Evolutionary conservation across 1,139 yeast genomes (phyloP), one percentile per base, ranked within the genome.

Genomic region (Kazachstania sp.): DNA sequence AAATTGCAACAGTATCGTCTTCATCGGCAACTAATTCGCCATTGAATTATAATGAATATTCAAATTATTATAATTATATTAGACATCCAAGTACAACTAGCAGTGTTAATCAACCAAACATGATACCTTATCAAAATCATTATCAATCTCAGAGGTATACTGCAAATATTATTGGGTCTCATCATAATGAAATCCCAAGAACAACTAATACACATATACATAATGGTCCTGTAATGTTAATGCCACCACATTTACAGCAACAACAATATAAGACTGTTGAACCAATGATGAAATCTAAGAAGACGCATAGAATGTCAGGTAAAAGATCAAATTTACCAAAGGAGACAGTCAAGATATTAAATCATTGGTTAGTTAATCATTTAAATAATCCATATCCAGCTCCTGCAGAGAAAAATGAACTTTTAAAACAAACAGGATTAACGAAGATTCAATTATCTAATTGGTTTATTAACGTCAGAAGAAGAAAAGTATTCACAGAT

Each of bases 401-500:
- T 52, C 86, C 90, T 44, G 82, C 83, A 53, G 97, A 90, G 60
- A 92, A 92, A 69, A 74, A 78, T 54, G 84, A 83, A 58, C 72
- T 92, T 54, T 81, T 88, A 74, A 71, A 75, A 58, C 76, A 78
- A 61, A 92, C 98, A 0, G 96, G 97, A 0, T 75, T 92, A 60
- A 85, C 90, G 52, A 81, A 86, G 64, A 95, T 88, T 57, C 98
- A 92, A 66, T 75, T 92, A 53, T 82, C 94, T 55, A 92, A 92
- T 65, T 92, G 98, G 97, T 92, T 92, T 63, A 92, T 92, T 60
- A 92, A 92, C 66, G 97, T 96, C 19, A 77, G 98, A 62, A 75
- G 97, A 63, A 73, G 98, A 60, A 83, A 86, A 65, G 78, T 87
- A 13, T 70, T 69, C 42, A 56, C 41, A 3, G 49, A 46, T 28